Base-by-base conservation (phyloP, 2,329 filamentous ascomycete genomes). In the Bipolaris sorokiniana region DNA sequence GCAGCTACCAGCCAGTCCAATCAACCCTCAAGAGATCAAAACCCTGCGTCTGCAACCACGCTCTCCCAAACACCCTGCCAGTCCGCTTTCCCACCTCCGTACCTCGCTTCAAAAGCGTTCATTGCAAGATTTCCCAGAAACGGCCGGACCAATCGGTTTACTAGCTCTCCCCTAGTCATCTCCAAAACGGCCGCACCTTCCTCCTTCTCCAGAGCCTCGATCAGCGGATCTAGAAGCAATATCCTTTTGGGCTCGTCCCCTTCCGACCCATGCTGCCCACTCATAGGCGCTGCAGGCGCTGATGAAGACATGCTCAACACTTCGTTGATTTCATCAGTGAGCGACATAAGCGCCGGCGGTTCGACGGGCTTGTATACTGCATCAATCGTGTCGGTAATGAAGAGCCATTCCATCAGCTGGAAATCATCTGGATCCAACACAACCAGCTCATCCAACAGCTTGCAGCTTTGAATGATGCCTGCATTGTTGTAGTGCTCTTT, bases 341-440 rank as follows among this genome's bases (percentile, higher is more conserved):
- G 83, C 2, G 91, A 91, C 2, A 65, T 90, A 80, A 1, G 91
- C 84, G 58, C 87, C 84, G 78, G 88, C 89, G 49, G 82, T 80
- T 42, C 53, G 13, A 86, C 79, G 0, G 91, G 88, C 11, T 90
- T 88, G 77, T 99, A 96, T 33, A 99, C 90, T 1, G 95, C 93
- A 69, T 99, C 95, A 63, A 97, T 93, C 13, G 94, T 98, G 76
- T 99, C 95, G 1, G 92, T 96, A 53, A 99, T 88, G 76, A 97
- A 99, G 3, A 98, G 86, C 95, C 95, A 99, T 80, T 97, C 92
- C 69, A 96, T 90, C n/a, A 98, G 85, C 76, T 98, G 95, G 78
- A 98, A 99, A 74, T 99, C 95, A 66, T 99, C 95, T 0, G 93
- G 94, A 4, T 90, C 89, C 7, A 93, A 82, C 41, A 92, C 88